Evolutionary conservation across 225 moss, liverwort and hornwort species (phyloP).

Genomic region (Pleurozium schreberi): DNA sequence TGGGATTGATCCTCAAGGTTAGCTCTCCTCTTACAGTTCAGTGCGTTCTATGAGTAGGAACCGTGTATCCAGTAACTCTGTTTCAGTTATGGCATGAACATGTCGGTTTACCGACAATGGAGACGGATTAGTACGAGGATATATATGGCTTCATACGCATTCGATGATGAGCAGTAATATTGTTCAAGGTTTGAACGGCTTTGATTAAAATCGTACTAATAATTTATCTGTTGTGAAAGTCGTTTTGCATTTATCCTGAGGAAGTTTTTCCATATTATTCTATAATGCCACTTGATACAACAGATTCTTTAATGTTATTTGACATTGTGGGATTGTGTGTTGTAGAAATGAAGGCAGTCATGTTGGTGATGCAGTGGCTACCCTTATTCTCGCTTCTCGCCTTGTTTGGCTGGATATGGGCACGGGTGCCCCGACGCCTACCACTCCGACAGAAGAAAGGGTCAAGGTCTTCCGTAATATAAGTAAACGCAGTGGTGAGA

Average conservation of each 20-base stretch:
- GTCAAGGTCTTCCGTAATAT: slow-evolving; percentile 4
- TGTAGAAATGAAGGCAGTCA: slow-evolving; percentile 26
- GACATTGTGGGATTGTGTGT: not conserved
- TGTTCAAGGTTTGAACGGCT: not conserved
- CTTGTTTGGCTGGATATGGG: slow-evolving; percentile 28
- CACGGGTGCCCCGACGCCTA: slow-evolving; percentile 16
- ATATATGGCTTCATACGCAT: not conserved
- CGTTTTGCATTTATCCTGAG: not conserved
- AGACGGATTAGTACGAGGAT: not conserved
- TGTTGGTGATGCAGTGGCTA: slow-evolving; percentile 30
- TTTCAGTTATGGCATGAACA: not conserved
- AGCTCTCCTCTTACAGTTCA: not conserved
- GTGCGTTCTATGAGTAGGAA: not conserved
- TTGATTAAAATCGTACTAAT: not conserved
- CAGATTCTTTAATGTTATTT: not conserved
- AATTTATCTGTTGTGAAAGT: not conserved
- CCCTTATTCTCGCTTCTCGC: slow-evolving; percentile 17
- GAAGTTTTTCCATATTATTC: not conserved
- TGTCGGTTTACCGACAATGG: not conserved
- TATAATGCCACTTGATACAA: not conserved
- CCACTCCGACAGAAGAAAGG: slow-evolving; percentile 10
- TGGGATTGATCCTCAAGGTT: slow-evolving; percentile 24
- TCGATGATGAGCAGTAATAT: not conserved
- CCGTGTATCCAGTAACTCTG: not conserved
- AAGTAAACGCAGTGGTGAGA: not conserved